These are phyloP conservation scores for Hemerocallis citrina DNA, from an alignment of 106 monocot genomes.

Conservation along the genomic window DNA sequence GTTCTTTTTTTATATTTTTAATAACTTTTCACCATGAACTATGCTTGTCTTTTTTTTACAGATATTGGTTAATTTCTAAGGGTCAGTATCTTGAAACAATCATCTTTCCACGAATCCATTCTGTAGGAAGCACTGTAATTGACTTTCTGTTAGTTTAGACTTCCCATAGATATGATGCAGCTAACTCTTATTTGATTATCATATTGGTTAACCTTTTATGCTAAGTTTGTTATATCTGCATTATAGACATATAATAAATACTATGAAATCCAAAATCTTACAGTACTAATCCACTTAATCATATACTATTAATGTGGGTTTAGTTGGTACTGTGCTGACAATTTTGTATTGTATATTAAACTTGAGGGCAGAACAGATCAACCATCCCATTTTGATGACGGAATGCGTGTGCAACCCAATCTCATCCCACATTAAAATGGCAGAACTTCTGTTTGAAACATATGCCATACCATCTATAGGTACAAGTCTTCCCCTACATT, in stretches of 20 bases:
- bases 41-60: too few species aligned
- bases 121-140: too few species aligned
- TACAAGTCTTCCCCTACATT: constrained; percentile 11
- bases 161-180: too few species aligned
- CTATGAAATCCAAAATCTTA: neutral
- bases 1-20: too few species aligned
- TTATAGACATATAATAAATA: too few species aligned
- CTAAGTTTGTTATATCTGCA: neutral
- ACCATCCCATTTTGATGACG: constrained; percentile 97
- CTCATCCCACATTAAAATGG: constrained; percentile 89
- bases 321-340: constrained; percentile 5
- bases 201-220: neutral
- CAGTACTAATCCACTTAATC: neutral
- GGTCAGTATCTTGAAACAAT: too few species aligned
- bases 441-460: constrained; percentile 97
- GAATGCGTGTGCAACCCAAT: constrained; percentile 86
- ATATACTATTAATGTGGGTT: neutral
- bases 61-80: too few species aligned
- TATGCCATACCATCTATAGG: constrained; percentile 86
- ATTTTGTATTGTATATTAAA: constrained; percentile 19
- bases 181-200: too few species aligned
- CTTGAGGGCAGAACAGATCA: constrained; percentile 51
- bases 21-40: too few species aligned
- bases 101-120: too few species aligned
- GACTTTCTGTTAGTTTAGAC: too few species aligned